Conservation (phyloP, 1,139 yeast species). For the Kurtzmaniella quercitrusa region DNA sequence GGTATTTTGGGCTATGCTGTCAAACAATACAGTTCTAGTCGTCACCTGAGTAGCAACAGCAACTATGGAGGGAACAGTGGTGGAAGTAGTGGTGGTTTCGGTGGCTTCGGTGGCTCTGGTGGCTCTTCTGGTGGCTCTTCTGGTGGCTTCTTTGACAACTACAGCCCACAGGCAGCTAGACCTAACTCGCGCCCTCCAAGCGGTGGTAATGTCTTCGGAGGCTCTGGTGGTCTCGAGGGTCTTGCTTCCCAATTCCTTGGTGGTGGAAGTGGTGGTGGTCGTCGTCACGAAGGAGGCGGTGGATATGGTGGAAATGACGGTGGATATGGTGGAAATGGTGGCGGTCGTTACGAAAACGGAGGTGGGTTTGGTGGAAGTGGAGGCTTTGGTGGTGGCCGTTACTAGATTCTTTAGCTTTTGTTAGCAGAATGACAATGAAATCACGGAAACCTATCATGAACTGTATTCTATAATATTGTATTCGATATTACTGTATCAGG, state of each 20-base stretch:
- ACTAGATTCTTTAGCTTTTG: neutral
- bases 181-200: neutral
- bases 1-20: constrained; percentile 4
- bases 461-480: too few species aligned
- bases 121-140: neutral
- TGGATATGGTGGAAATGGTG: constrained; percentile 1
- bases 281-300: neutral
- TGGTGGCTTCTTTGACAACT: constrained; percentile 7
- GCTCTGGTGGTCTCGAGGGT: constrained; percentile 2
- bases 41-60: constrained; percentile 2
- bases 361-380: constrained; percentile 2
- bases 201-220: neutral
- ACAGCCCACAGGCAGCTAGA: constrained; percentile 6
- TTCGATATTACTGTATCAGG: too few species aligned
- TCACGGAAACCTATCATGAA: too few species aligned
- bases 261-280: neutral
- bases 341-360: neutral
- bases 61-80: constrained; percentile 2
- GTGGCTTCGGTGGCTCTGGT: neutral
- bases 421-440: neutral
- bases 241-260: constrained; percentile 2
- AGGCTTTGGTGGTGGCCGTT: neutral
- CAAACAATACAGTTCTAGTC: neutral
- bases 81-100: neutral
- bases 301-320: neutral